Evolutionary conservation across 805 yeast species (phyloP).

Genomic region (Monosporozyma yasuniensis): DNA sequence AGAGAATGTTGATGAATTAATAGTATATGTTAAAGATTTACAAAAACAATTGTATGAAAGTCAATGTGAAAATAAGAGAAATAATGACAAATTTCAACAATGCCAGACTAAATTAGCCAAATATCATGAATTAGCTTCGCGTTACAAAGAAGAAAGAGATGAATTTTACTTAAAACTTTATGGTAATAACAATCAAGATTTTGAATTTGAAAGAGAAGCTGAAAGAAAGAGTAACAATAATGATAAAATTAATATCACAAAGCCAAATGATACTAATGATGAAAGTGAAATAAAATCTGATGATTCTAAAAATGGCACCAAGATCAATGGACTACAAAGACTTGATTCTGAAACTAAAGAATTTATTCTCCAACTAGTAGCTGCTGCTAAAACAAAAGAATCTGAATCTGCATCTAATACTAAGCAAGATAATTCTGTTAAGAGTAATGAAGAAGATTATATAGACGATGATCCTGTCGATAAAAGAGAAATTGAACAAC

Average conservation of each 20-base stretch:
- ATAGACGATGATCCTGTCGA: no score
- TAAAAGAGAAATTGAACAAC: no score
- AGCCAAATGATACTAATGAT: constrained; percentile 12
- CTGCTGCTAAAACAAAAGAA: constrained; percentile 5
- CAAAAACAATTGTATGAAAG: constrained; percentile 27
- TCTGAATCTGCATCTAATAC: neutral
- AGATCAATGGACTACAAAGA: neutral
- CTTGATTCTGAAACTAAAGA: neutral
- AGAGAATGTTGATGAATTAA: constrained; percentile 32
- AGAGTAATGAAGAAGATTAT: neutral
- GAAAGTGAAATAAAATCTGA: neutral
- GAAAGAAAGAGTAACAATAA: constrained; percentile 11
- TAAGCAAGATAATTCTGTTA: neutral
- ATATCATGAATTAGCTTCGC: constrained; percentile 22
- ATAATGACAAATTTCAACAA: constrained; percentile 28
- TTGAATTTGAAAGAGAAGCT: constrained; percentile 5
- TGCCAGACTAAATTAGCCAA: constrained; percentile 22
- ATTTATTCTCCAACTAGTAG: constrained; percentile 15
- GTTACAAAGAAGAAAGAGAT: constrained; percentile 1
- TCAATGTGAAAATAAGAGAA: constrained; percentile 15
- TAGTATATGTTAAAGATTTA: constrained; percentile 31
- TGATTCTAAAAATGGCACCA: neutral
- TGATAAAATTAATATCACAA: constrained; percentile 19
- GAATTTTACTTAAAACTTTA: neutral
- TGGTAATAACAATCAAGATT: neutral